Conservation (phyloP, 805 yeast species). For the Candida taoyuanica region DNA sequence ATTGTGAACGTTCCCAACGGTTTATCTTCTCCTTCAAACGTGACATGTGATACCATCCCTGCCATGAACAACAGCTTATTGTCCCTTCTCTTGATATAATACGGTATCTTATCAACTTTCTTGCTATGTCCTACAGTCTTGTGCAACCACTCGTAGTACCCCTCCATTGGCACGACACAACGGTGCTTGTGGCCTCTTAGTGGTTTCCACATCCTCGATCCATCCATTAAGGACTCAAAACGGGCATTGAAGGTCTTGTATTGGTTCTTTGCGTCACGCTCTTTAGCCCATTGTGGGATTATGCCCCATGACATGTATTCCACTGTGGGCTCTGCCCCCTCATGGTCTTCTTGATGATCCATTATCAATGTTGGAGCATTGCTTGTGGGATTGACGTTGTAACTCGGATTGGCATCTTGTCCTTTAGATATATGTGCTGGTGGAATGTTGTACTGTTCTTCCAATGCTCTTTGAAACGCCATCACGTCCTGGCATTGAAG, state of each 20-base stretch:
- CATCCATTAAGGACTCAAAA: slow-evolving; percentile 49
- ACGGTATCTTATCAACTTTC: slow-evolving; percentile 50
- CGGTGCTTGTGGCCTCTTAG: slow-evolving; percentile 41
- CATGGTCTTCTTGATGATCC: slow-evolving; percentile 2
- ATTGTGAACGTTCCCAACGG: slow-evolving; percentile 54
- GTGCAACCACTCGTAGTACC: slow-evolving; percentile 79
- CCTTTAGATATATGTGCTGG: slow-evolving; percentile 11
- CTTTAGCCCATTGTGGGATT: slow-evolving; percentile 61
- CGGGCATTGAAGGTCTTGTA: slow-evolving; percentile 71
- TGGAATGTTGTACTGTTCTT: slow-evolving; percentile 8
- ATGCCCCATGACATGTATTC: slow-evolving; percentile 77
- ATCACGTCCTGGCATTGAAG: slow-evolving; percentile 11
- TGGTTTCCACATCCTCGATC: slow-evolving; percentile 53
- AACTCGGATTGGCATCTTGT: slow-evolving; percentile 29
- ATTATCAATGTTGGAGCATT: slow-evolving; percentile 36
- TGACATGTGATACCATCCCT: slow-evolving; percentile 40
- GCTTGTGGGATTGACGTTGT: slow-evolving; percentile 61
- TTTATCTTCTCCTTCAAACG: slow-evolving; percentile 21
- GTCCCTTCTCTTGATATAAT: slow-evolving; percentile 54
- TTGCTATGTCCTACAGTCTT: slow-evolving; percentile 26
- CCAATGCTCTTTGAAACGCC: slow-evolving; percentile 13
- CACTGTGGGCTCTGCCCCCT: slow-evolving; percentile 20
- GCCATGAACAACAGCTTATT: slow-evolving; percentile 59
- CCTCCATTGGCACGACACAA: slow-evolving; percentile 75
- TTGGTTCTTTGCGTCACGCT: slow-evolving; percentile 30